Evolutionary conservation across 2,329 filamentous ascomycete species (phyloP).

Genomic region (Fusarium praegraminearum): DNA sequence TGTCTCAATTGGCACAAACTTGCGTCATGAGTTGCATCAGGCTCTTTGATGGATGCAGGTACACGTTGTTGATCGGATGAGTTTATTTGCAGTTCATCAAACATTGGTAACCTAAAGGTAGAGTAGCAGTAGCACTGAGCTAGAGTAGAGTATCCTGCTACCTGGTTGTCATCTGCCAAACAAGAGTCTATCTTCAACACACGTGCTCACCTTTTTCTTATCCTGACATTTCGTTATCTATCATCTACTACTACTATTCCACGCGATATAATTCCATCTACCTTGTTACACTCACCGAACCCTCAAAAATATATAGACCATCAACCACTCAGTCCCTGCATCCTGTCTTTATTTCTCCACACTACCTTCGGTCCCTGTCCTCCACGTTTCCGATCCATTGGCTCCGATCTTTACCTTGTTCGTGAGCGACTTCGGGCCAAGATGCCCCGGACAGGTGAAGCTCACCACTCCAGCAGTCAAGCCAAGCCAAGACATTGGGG

Average conservation of each 20-base stretch:
- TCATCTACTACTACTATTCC: neutral
- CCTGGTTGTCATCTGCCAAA: neutral
- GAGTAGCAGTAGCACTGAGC: neutral
- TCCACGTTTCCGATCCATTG: conserved; percentile 50
- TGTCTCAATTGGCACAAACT: neutral
- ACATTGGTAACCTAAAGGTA: neutral
- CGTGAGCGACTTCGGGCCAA: conserved; percentile 26
- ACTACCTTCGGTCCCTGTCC: conserved; percentile 24
- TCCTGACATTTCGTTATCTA: neutral
- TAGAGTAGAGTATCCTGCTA: no score
- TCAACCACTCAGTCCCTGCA: conserved; percentile 8
- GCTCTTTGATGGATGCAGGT: conserved; percentile 1
- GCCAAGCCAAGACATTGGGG: conserved; percentile 9
- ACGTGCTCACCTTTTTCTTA: neutral
- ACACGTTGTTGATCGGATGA: neutral
- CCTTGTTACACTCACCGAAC: conserved; percentile 20
- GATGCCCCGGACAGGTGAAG: conserved; percentile 21
- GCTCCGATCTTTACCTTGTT: conserved; percentile 36
- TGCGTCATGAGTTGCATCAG: neutral
- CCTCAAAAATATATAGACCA: neutral
- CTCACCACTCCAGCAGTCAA: neutral
- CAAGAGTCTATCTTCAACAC: neutral
- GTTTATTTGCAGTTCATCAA: neutral
- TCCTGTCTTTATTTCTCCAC: conserved; percentile 16
- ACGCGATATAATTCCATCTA: neutral